Percentiles rank a stretch among this genome's conserved stretches.
phyloP scores from a whole-genome alignment of 441 rosid species.

The Pelargonium myrrhifolium region DNA sequence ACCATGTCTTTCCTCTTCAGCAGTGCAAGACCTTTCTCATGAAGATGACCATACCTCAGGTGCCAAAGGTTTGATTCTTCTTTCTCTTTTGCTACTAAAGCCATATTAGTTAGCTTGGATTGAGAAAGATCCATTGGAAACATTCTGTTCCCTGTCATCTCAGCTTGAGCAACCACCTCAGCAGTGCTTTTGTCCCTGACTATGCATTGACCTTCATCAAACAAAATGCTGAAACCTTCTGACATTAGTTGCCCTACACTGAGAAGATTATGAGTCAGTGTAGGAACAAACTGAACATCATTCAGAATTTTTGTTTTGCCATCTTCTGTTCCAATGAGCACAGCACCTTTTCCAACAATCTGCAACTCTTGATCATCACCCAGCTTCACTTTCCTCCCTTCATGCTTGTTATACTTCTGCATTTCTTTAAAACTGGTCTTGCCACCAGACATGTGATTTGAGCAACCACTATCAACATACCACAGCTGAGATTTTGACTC shows the following conservation, averaged over 20 bases:
- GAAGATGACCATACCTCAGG: not conserved
- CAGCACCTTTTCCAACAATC: not conserved
- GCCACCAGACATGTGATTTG: not conserved
- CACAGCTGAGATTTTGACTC: not conserved
- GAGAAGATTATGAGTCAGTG: not conserved
- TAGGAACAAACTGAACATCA: not conserved
- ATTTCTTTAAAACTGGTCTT: not conserved
- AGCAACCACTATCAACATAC: not conserved
- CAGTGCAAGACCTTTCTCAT: not conserved
- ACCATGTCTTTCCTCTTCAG: not conserved
- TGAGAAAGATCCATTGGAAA: not conserved
- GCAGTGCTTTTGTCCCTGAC: not conserved
- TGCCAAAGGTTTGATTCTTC: not conserved
- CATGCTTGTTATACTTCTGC: not conserved
- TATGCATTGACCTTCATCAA: not conserved
- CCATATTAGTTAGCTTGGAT: not conserved
- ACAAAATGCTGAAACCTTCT: not conserved
- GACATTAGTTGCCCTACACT: constrained; percentile 3
- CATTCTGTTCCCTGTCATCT: not conserved
- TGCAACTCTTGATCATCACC: not conserved
- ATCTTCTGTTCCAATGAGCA: not conserved
- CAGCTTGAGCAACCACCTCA: not conserved
- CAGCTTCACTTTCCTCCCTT: not conserved
- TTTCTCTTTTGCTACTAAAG: not conserved
- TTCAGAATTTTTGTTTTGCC: not conserved